phyloP scores from a whole-genome alignment of 225 moss, liverwort and hornwort genomes.

The Polytrichum formosum region DNA sequence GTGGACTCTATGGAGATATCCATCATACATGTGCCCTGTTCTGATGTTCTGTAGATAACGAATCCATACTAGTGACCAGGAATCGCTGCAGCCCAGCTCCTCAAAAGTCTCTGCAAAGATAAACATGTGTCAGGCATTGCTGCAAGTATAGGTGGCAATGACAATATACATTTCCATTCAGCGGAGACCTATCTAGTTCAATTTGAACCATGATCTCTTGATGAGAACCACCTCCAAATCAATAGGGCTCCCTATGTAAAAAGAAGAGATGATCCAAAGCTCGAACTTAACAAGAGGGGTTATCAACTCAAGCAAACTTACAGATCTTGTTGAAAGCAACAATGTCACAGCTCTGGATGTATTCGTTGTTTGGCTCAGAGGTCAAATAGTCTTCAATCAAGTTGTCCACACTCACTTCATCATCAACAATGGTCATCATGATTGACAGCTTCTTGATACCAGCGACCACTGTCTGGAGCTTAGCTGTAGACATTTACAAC shows the following conservation, averaged over 20 bases:
- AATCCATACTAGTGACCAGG: no score
- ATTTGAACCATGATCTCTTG: not conserved
- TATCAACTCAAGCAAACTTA: constrained; percentile 23
- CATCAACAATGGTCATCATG: constrained; percentile 91
- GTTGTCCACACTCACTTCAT: constrained; percentile 80
- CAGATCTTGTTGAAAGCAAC: constrained; percentile 98
- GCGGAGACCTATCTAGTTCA: not conserved
- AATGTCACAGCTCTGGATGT: constrained; percentile 93
- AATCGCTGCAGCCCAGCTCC: not conserved
- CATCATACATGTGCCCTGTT: no score
- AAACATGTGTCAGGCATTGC: not conserved
- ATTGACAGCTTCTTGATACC: constrained; percentile 95
- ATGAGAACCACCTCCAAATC: not conserved
- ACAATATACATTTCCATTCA: not conserved
- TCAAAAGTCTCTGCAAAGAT: not conserved
- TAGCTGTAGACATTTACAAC: constrained; percentile 39
- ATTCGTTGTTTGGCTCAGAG: constrained; percentile 69
- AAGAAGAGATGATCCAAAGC: not conserved
- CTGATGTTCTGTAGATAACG: no score
- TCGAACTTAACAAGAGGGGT: not conserved
- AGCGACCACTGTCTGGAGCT: constrained; percentile 74
- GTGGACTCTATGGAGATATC: no score
- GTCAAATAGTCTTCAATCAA: constrained; percentile 72
- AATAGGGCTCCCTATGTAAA: not conserved
- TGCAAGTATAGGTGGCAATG: not conserved